Evolutionary conservation across 495 filamentous ascomycete genomes (phyloP).

Genomic region (Neurospora sp.): DNA sequence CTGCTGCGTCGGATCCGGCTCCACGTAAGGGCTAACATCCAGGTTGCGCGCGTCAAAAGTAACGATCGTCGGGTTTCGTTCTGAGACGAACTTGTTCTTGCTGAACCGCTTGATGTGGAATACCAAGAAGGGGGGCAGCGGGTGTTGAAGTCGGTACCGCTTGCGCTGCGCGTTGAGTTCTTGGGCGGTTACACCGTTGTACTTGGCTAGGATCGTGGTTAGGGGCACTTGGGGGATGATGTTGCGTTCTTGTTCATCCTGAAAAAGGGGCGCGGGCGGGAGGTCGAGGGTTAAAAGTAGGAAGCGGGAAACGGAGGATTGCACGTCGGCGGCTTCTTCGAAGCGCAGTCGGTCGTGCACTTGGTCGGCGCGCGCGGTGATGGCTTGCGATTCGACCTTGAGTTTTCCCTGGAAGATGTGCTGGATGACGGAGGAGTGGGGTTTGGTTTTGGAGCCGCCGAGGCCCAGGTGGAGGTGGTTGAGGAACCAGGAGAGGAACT

Average conservation of each 20-base stretch:
- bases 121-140: constrained; percentile 80
- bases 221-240: constrained; percentile 95
- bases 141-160: constrained; percentile 84
- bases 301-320: constrained; percentile 66
- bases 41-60: constrained; percentile 79
- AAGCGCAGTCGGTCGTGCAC: constrained; percentile 83
- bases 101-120: constrained; percentile 98
- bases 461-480: constrained; percentile 89
- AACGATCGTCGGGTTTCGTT: constrained; percentile 96
- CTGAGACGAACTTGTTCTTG: constrained; percentile 87
- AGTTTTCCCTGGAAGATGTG: constrained; percentile 87
- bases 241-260: constrained; percentile 79
- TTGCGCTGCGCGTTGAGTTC: constrained; percentile 79
- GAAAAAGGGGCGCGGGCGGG: constrained; percentile 90
- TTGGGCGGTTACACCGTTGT: constrained; percentile 80
- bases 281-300: constrained; percentile 88
- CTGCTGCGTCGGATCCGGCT: constrained; percentile 33
- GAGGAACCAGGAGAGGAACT: constrained; percentile 94
- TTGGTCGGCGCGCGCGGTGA: constrained; percentile 77
- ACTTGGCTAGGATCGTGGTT: constrained; percentile 82
- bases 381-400: constrained; percentile 85
- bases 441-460: constrained; percentile 80
- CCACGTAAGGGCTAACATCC: constrained; percentile 85
- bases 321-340: constrained; percentile 77
- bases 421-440: constrained; percentile 72